These are phyloP conservation scores for Linnemannia schmuckeri DNA, from an alignment of 192 early-diverging fungal species.

Conservation along the genomic window DNA sequence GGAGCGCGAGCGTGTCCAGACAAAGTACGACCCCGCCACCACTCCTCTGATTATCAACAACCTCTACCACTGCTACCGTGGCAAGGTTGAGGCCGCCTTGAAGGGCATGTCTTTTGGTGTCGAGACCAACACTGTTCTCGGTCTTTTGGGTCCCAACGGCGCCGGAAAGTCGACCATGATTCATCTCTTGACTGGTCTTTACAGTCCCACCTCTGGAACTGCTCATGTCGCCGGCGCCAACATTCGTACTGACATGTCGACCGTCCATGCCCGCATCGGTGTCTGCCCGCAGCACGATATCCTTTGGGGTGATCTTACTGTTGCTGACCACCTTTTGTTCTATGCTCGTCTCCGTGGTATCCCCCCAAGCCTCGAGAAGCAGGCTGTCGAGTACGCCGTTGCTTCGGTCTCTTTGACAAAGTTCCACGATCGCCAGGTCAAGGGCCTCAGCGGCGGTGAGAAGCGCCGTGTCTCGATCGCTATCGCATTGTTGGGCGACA, in stretches of 20 bases:
- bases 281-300: constrained; percentile 71
- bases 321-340: constrained; percentile 63
- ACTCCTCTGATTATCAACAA: constrained; percentile 46
- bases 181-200: constrained; percentile 43
- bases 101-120: constrained; percentile 64
- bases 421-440: constrained; percentile 50
- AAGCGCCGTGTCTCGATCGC: constrained; percentile 70
- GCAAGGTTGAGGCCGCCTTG: constrained; percentile 45
- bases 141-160: constrained; percentile 77
- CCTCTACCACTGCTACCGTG: constrained; percentile 45
- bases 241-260: constrained; percentile 43
- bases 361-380: constrained; percentile 24
- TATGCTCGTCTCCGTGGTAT: constrained; percentile 64
- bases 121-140: constrained; percentile 69
- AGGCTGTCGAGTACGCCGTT: constrained; percentile 38
- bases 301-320: constrained; percentile 61
- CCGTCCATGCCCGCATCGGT: constrained; percentile 58
- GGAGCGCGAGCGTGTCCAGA: constrained; percentile 40
- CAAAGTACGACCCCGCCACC: constrained; percentile 27
- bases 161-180: constrained; percentile 77
- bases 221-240: constrained; percentile 46
- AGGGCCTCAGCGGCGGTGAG: constrained; percentile 68
- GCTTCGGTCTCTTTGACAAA: constrained; percentile 48
- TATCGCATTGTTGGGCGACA: constrained; percentile 67
- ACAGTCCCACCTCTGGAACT: constrained; percentile 41